Base-by-base conservation (phyloP, 78 protist genomes). In the Acrasis kona region DNA sequence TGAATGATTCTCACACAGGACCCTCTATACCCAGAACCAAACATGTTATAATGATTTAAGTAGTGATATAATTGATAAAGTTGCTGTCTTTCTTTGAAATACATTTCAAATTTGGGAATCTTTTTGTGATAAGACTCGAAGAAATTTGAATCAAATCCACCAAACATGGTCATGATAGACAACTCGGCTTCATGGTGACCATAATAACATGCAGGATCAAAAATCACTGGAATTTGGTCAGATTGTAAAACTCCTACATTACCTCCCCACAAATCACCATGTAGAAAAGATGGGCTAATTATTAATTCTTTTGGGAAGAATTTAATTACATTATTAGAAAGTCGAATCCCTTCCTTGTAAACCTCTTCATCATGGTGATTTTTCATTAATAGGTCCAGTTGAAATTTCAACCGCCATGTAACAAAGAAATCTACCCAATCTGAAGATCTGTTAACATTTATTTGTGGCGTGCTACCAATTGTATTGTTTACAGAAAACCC, bases 201-300 rank as follows among this genome's bases (percentile, higher is more conserved):
- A 19, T 38, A 67, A 67, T 67, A 67, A 67, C 66, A n/a, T 67
- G 71, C 71, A n/a, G 71, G 71, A 67, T 67, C 71, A 67, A 67
- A 67, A n/a, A 67, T n/a, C 19, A 67, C 71, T n/a, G 27, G 27
- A n/a, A n/a, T 19, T 67, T 67, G 19, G 40, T 67, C 19, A n/a
- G n/a, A n/a, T 41, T 67, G n/a, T n/a, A 19, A 19, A 67, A 67
- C 19, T 19, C 71, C 71, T n/a, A 67, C 19, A 67, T 67, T 67
- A 41, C 71, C 71, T 38, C n/a, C 19, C 71, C 71, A 67, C 19
- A 67, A 38, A 67, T 67, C 71, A 67, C 71, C 71, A 67, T 67
- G 71, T n/a, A 67, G 19, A 19, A 50, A 50, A n/a, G 61, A 50
- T 50, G 61, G 61, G 19, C 61, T n/a, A 50, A n/a, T 50, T 50